Evolutionary conservation across 805 yeast species (phyloP).

Genomic region (Wickerhamomyces tratensis): DNA sequence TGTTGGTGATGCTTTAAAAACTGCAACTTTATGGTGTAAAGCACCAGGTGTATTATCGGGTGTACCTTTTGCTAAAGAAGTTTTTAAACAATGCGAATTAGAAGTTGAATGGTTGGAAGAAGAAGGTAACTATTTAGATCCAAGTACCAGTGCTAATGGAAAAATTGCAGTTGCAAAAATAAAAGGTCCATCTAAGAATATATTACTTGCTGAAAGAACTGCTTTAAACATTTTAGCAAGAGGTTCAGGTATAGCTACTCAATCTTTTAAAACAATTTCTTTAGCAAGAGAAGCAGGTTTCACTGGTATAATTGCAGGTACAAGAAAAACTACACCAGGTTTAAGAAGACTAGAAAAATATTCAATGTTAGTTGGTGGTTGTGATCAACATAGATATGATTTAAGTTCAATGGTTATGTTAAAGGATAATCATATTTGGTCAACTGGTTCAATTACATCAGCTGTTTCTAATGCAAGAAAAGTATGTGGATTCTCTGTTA

Average conservation of each 20-base stretch:
- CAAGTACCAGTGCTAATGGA: slow-evolving; percentile 24
- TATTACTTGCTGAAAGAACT: slow-evolving; percentile 78
- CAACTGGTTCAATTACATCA: slow-evolving; percentile 82
- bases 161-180: slow-evolving; percentile 73
- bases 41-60: slow-evolving; percentile 76
- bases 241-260: slow-evolving; percentile 82
- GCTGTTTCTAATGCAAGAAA: slow-evolving; percentile 72
- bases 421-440: slow-evolving; percentile 88
- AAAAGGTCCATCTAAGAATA: slow-evolving; percentile 70
- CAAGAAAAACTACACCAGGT: slow-evolving; percentile 97
- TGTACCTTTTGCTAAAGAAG: slow-evolving; percentile 82
- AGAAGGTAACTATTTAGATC: slow-evolving; percentile 57
- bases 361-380: slow-evolving; percentile 93
- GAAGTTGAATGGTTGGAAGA: slow-evolving; percentile 59
- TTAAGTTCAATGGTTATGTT: slow-evolving; percentile 92
- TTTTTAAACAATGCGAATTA: slow-evolving; percentile 66
- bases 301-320: slow-evolving; percentile 84
- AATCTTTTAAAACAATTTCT: slow-evolving; percentile 43
- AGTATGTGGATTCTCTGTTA: slow-evolving; percentile 82
- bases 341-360: slow-evolving; percentile 81
- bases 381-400: slow-evolving; percentile 88
- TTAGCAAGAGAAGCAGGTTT: slow-evolving; percentile 64
- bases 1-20: slow-evolving; percentile 67
- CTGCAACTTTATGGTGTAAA: slow-evolving; percentile 77
- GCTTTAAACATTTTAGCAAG: slow-evolving; percentile 77